Conservation (phyloP, 1,284 basidiomycete species). For the Fistulina hepatica region DNA sequence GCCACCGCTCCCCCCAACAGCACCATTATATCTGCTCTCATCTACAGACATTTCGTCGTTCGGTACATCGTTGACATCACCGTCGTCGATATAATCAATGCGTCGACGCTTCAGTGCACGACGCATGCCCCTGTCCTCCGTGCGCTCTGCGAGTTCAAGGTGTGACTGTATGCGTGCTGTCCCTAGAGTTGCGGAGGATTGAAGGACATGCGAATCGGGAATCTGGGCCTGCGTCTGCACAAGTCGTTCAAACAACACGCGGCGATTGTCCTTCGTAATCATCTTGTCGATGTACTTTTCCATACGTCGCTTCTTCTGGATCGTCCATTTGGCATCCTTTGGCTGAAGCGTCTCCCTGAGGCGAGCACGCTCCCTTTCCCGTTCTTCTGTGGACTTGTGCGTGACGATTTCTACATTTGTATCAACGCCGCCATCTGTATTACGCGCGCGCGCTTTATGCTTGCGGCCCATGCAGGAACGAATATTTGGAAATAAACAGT, state of each 20-base stretch:
- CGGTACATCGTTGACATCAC: slow-evolving; percentile 25
- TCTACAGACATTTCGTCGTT: slow-evolving; percentile 20
- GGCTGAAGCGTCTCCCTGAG: slow-evolving; percentile 39
- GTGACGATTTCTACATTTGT: slow-evolving; percentile 50
- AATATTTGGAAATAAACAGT: too few species aligned
- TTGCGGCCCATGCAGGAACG: too few species aligned
- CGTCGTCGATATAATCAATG: slow-evolving; percentile 22
- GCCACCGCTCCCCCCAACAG: background rate
- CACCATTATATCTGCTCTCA: background rate
- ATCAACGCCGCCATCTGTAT: slow-evolving; percentile 25
- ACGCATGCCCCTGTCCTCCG: slow-evolving; percentile 40
- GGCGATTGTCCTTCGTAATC: slow-evolving; percentile 73
- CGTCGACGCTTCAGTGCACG: slow-evolving; percentile 36
- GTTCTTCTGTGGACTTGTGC: slow-evolving; percentile 51
- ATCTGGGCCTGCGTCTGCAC: slow-evolving; percentile 70
- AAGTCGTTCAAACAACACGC: slow-evolving; percentile 63
- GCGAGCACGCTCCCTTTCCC: slow-evolving; percentile 37
- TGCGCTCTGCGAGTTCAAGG: slow-evolving; percentile 49
- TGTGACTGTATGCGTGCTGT: slow-evolving; percentile 49
- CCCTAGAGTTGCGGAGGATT: slow-evolving; percentile 71
- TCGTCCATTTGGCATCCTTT: slow-evolving; percentile 59
- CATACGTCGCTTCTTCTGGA: slow-evolving; percentile 69
- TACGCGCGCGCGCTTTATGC: too few species aligned
- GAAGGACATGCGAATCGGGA: slow-evolving; percentile 44
- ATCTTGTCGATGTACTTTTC: slow-evolving; percentile 88